Base-by-base conservation (phyloP, 345 rosid genomes). In the Microthlaspi erraticum region DNA sequence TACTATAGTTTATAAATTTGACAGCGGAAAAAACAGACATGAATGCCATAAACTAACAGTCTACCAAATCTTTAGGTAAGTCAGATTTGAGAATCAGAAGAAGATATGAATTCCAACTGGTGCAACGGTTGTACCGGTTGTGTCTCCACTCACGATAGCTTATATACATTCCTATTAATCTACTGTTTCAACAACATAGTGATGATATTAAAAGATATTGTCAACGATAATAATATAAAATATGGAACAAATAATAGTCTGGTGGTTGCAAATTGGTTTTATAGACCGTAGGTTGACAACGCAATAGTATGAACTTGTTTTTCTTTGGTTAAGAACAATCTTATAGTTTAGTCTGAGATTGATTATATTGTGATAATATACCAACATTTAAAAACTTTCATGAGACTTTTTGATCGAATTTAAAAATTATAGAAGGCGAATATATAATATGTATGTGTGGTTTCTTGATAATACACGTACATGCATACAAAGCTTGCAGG, bases 1-100 rank as follows among this genome's bases (percentile, higher is more conserved):
- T 26, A 26, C 29, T 26, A 26, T 42, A 16, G 64, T 54, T 44
- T 50, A 45, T 9, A 38, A 64, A 45, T 6, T 36, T 58, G 72
- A 73, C 77, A 73, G 32, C 31, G 53, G 61, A 20, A n/a, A 13
- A n/a, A 50, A 74, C 46, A 66, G 32, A 74, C 62, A 50, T 66
- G 78, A 66, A 66, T 60, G 55, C 62, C 78, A 74, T 67, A 42
- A 74, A 59, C 78, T 66, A 66, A 31, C 39, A 66, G 66, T 4
- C 51, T 73, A 73, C 77, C 8, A 66, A 73, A 58, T 65, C 60
- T 48, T 0, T 49, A 29, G 39, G 72, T 58, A 58, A 66, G 66
- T 48, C 49, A 64, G 62, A 3, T 46, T 46, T 36, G 34, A 64
- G 64, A 23, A 36, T 72, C 64, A 55, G 9, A 55, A 37, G 59